phyloP scores from a whole-genome alignment of 106 monocot species.

The Dendrobium officinale region DNA sequence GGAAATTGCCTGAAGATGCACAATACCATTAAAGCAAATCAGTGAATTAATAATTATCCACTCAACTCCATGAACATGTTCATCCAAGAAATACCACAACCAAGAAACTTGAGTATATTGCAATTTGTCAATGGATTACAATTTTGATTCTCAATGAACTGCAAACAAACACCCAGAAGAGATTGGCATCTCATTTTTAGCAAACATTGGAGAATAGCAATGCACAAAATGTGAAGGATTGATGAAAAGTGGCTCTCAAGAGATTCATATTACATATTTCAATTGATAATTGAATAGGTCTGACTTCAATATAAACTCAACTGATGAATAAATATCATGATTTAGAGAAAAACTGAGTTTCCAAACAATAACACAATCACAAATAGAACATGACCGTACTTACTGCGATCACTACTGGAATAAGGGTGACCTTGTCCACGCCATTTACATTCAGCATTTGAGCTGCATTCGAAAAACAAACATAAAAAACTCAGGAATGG shows the following conservation, averaged over 20 bases:
- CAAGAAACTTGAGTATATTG: background rate
- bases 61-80: background rate
- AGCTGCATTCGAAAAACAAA: slow-evolving; percentile 50
- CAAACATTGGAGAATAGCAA: background rate
- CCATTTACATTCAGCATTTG: slow-evolving; percentile 63
- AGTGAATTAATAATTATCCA: background rate
- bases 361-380: background rate
- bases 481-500: background rate
- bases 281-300: background rate
- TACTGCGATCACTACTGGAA: slow-evolving; percentile 88
- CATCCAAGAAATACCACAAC: background rate
- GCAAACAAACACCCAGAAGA: background rate
- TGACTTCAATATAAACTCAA: background rate
- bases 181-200: background rate
- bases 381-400: slow-evolving; percentile 15
- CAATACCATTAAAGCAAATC: background rate
- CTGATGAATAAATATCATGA: background rate
- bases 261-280: background rate
- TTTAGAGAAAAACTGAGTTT: background rate
- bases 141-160: background rate
- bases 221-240: background rate
- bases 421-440: slow-evolving; percentile 63
- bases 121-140: background rate
- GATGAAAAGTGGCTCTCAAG: background rate
- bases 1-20: background rate